Conservation (phyloP, 192 early-diverging fungal genomes). For the Spizellomyces sp. region DNA sequence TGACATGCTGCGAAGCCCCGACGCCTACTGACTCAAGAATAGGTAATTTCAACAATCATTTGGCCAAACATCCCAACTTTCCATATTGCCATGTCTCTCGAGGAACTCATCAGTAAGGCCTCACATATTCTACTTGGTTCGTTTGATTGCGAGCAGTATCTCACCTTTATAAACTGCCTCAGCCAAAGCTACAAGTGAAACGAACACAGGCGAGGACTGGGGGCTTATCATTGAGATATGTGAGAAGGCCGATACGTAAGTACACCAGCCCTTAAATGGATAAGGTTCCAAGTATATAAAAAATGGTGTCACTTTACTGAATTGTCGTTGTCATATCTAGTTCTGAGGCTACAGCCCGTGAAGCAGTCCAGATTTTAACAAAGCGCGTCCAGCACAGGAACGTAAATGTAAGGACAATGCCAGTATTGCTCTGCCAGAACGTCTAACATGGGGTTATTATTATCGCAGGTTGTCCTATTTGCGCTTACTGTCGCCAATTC, state of each 20-base stretch:
- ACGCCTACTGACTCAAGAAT: too few species aligned
- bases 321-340: neutral
- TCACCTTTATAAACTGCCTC: neutral
- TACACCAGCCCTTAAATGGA: neutral
- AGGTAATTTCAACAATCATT: too few species aligned
- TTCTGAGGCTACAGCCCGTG: constrained; percentile 21
- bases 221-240: constrained; percentile 49
- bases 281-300: constrained; percentile 7
- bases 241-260: constrained; percentile 48
- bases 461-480: constrained; percentile 39
- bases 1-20: too few species aligned
- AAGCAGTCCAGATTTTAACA: constrained; percentile 43
- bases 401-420: constrained; percentile 73
- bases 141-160: neutral
- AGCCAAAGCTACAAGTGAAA: constrained; percentile 86
- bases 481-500: constrained; percentile 73
- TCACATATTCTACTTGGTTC: too few species aligned
- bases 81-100: constrained; percentile 8
- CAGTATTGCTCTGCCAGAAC: too few species aligned
- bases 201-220: constrained; percentile 94
- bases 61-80: neutral
- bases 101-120: constrained; percentile 21
- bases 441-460: neutral
- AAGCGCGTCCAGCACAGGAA: constrained; percentile 45
- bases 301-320: neutral